Base-by-base conservation (phyloP, 2,329 filamentous ascomycete genomes). In the Ascochyta rabiei region DNA sequence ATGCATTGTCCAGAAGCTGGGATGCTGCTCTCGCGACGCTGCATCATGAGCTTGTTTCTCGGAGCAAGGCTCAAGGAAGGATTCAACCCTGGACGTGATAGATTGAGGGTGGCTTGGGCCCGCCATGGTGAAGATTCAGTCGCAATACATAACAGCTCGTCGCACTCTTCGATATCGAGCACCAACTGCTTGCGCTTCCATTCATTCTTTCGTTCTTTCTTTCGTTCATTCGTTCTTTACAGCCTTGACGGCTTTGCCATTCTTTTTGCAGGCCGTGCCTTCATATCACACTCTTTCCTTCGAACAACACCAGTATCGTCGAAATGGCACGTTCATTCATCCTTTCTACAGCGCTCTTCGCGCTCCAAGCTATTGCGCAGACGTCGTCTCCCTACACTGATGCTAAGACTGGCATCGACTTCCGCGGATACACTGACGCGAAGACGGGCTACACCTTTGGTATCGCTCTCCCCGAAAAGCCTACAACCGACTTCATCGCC, bases 401-500 rank as follows among this genome's bases (percentile, higher is more conserved):
- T 45, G 57, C 62, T 6, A 70, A 69, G 44, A 73, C 62, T 5
- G 68, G 68, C 28, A 74, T 75, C 52, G 67, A 59, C 5, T 75
- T 74, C 70, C 67, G 65, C 42, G 67, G 65, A 39, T 57, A 61
- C 48, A 56, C 74, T 26, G 62, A 73, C 23, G 61, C 61, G 30
- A 48, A 39, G 13, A 76, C 77, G 1, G 77, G 76, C 21, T 84
- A 75, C 64, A 74, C 66, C 23, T 80, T 84, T 49, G 82, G 81
- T 63, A 75, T 85, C 34, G 81, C 80, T 1, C 66, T 84, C 2
- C 82, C 83, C 1, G 75, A 81, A 56, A 78, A 72, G 10, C 69
- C 79, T 13, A 76, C 70, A 1, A 77, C 76, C 10, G 83, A 86
- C 67, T 79, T 85, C 60, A 83, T 86, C 55, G 81, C 79, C 7